These are phyloP conservation scores for Kwoniella shivajii DNA, from an alignment of 1,284 basidiomycete species.

Conservation along the genomic window DNA sequence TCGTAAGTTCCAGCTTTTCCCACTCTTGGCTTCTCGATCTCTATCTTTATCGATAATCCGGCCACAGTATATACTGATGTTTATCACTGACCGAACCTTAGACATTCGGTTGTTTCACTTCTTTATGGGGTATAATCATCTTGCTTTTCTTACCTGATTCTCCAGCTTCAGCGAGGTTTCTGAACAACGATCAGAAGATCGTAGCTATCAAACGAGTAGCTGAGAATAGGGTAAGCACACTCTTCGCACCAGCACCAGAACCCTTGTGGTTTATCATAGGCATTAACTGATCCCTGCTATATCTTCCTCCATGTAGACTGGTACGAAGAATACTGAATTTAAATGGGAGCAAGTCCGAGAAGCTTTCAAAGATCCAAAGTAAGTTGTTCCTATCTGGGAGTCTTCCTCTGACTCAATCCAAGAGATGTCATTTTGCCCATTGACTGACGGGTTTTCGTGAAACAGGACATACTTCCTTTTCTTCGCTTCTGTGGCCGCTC, in stretches of 20 bases:
- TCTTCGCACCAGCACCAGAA: too few relatives aligned
- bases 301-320: conserved; percentile 12
- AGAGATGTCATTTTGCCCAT: neutral
- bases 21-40: neutral
- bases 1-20: neutral
- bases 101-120: conserved; percentile 23
- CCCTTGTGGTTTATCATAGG: too few relatives aligned
- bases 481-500: conserved; percentile 19
- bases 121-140: conserved; percentile 20
- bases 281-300: neutral
- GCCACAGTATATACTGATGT: neutral
- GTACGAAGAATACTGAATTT: conserved; percentile 40
- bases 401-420: neutral
- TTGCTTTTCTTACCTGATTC: conserved; percentile 26
- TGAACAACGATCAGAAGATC: conserved; percentile 21
- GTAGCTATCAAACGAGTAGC: conserved; percentile 28
- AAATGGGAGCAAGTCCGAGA: conserved; percentile 43
- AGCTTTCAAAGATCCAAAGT: conserved; percentile 44
- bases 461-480: conserved; percentile 38
- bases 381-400: neutral
- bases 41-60: too few relatives aligned
- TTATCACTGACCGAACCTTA: neutral
- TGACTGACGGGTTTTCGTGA: neutral
- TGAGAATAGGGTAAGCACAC: conserved; percentile 9
- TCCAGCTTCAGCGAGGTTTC: conserved; percentile 18